A percentile compares a stretch with the other conserved stretches of the same genome.
These are phyloP conservation scores for Nicotiana otophora DNA, from an alignment of 257 asterid genomes.

Conservation along the genomic window DNA sequence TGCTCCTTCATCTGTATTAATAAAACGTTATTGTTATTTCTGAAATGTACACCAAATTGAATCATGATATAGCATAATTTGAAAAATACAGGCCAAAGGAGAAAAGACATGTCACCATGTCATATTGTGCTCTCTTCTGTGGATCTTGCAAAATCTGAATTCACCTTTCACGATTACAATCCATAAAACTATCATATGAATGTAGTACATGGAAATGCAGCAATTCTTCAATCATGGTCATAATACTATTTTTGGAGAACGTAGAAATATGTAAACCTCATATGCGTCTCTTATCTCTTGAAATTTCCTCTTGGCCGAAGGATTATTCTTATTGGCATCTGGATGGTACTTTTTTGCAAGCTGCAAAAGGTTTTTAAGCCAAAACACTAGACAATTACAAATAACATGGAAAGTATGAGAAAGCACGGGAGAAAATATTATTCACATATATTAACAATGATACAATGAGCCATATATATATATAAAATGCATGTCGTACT, in stretches of 20 bases:
- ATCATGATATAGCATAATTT: neutral
- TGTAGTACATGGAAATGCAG: slow-evolving; percentile 14
- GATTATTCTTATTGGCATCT: slow-evolving; percentile 81
- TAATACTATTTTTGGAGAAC: slow-evolving; percentile 8
- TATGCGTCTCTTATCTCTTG: slow-evolving; percentile 97
- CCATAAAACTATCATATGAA: slow-evolving; percentile 15
- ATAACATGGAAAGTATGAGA: neutral
- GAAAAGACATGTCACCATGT: slow-evolving; percentile 45
- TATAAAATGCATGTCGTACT: no score
- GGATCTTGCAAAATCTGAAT: slow-evolving; percentile 80
- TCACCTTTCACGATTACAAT: slow-evolving; percentile 39
- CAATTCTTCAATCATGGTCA: slow-evolving; percentile 14
- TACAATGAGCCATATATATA: no score
- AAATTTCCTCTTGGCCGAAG: slow-evolving; percentile 80
- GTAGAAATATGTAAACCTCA: slow-evolving; percentile 55
- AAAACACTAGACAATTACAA: neutral
- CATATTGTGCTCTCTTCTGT: slow-evolving; percentile 69
- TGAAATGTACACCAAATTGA: neutral
- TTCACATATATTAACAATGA: no score
- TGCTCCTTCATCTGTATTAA: slow-evolving; percentile 44
- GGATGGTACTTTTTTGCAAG: slow-evolving; percentile 96
- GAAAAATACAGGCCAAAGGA: slow-evolving; percentile 4
- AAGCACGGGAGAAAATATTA: no score
- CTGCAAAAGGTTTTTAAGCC: slow-evolving; percentile 32
- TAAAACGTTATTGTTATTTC: slow-evolving; percentile 8